A percentile compares a stretch with the other conserved stretches of the same genome.
Conservation (phyloP, 2,329 filamentous ascomycete species). For the Drechslerella stenobrocha region DNA sequence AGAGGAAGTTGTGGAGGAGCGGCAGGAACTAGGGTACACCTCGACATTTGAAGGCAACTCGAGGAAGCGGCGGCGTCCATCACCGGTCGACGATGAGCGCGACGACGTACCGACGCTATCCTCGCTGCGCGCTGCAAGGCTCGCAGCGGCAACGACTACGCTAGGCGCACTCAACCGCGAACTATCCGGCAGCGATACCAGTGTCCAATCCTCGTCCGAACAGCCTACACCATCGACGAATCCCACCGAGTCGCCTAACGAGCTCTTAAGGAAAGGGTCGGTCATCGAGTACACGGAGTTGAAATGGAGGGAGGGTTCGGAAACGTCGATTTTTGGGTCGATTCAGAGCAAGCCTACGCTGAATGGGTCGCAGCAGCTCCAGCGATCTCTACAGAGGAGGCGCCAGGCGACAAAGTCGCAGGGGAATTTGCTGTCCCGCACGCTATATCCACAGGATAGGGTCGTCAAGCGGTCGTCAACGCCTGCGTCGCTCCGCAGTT, state of each 20-base stretch:
- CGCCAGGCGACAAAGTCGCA: constrained; percentile 8
- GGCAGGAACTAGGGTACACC: constrained; percentile 28
- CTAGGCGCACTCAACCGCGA: background rate
- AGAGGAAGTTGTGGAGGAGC: constrained; percentile 28
- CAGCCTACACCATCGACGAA: constrained; percentile 16
- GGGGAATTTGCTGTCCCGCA: background rate
- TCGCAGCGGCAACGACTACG: background rate
- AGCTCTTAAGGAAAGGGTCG: constrained; percentile 7
- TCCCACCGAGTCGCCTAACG: background rate
- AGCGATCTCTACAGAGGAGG: constrained; percentile 23
- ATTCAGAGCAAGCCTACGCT: background rate
- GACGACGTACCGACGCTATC: constrained; percentile 3
- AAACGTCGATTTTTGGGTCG: constrained; percentile 10
- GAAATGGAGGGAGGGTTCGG: constrained; percentile 30
- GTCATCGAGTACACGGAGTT: constrained; percentile 31
- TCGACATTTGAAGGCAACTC: constrained; percentile 34
- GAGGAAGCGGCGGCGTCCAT: constrained; percentile 36
- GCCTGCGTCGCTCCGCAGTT: constrained; percentile 30
- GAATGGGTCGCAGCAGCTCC: constrained; percentile 12
- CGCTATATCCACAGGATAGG: constrained; percentile 1
- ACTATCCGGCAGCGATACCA: constrained; percentile 5
- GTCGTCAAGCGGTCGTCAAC: constrained; percentile 33
- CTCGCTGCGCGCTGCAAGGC: background rate
- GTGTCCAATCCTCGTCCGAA: constrained; percentile 8
- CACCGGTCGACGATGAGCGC: constrained; percentile 11